These are phyloP conservation scores for Mayamaea pseudoterrestris DNA, from an alignment of 108 stramenopile genomes.

Conservation along the genomic window DNA sequence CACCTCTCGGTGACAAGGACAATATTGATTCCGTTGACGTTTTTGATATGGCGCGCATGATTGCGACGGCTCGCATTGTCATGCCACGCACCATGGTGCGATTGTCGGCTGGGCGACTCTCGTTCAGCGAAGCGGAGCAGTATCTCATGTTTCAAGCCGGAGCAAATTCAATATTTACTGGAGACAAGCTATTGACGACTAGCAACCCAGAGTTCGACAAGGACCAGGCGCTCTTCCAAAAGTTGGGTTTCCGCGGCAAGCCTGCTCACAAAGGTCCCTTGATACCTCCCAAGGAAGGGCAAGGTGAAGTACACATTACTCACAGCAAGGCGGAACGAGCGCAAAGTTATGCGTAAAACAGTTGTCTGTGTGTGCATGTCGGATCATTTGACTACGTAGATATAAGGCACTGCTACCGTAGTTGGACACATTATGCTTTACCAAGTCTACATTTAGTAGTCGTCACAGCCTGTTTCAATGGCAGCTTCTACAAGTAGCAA, in stretches of 20 bases:
- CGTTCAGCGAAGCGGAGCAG: conserved; percentile 91
- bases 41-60: conserved; percentile 97
- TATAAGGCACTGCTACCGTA: no score
- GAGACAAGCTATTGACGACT: conserved; percentile 92
- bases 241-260: conserved; percentile 85
- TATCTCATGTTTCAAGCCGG: conserved; percentile 96
- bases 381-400: no score
- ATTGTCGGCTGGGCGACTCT: conserved; percentile 87
- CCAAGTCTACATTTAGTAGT: conserved; percentile 78
- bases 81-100: conserved; percentile 98
- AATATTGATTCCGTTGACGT: conserved; percentile 76
- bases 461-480: conserved; percentile 73
- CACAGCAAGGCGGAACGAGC: conserved; percentile 28
- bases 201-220: conserved; percentile 89
- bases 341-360: no score
- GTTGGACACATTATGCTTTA: conserved; percentile 94
- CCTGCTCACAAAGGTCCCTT: conserved; percentile 81
- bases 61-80: conserved; percentile 93
- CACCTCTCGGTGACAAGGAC: conserved; percentile 79
- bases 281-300: conserved; percentile 51
- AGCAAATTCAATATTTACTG: conserved; percentile 97
- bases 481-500: conserved; percentile 70
- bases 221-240: conserved; percentile 77
- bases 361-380: no score
- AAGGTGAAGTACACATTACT: conserved; percentile 62